Base-by-base conservation (phyloP, 495 filamentous ascomycete species). In the Amorphotheca resinae region DNA sequence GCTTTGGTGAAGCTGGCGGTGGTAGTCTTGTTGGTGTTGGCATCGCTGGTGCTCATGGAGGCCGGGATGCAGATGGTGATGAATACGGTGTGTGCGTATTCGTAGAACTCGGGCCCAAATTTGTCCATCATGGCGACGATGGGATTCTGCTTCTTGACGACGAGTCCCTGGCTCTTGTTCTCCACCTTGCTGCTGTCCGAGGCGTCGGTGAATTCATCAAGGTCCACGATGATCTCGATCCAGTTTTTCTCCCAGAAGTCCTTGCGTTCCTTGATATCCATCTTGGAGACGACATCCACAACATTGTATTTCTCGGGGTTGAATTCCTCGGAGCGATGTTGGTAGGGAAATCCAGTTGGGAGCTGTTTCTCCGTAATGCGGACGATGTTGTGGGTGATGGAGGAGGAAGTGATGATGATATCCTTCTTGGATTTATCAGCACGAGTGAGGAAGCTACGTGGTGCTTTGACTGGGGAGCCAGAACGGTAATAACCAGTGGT, bases 181-280 rank as follows among this genome's bases (percentile, higher is more conserved):
- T 22, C 32, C 1, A 4, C 31, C 31, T 26, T 37, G 21, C 20
- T 21, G 28, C 3, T 32, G 12, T 37, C 33, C 0, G 7, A 15
- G 28, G n/a, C 21, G 31, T 18, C 14, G 4, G 12, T 3, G 12
- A 34, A 5, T 5, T 17, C 32, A 34, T 18, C n/a, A 11, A 44
- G 3, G 26, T 25, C 26, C 9, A 36, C 21, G 11, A 44, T 9
- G 14, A 44, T 37, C 42, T 45, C 32, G 6, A 45, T 25, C 14
- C 36, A 17, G 22, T 38, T 38, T 1, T 38, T 32, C 2, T 5
- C n/a, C 42, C 23, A 38, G 31, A 45, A 22, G 11, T 45, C 30
- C 6, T 2, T 33, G 3, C 32, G 17, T 17, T 38, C 42, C 23
- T 44, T 36, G 17, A 3, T 20, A 5, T 11, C 23, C 32, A 34